Conservation (phyloP, 1,139 yeast species). For the Geotrichum cucujoidarum region DNA sequence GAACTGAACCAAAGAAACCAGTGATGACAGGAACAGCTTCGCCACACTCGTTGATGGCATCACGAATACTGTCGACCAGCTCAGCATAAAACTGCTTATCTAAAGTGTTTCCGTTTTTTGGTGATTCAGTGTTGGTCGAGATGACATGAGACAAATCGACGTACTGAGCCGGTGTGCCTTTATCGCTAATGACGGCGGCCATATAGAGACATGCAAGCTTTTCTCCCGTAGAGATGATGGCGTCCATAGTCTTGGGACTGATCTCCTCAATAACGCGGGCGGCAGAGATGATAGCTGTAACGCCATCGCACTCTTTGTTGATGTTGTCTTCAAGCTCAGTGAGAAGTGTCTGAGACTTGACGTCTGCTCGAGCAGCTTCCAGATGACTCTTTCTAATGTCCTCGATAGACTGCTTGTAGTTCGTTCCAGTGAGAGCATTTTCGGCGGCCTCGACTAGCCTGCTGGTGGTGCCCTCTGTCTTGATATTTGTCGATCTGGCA, state of each 20-base stretch:
- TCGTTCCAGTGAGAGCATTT: slow-evolving; percentile 35
- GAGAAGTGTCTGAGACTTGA: slow-evolving; percentile 45
- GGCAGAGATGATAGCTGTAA: slow-evolving; percentile 70
- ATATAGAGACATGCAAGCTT: slow-evolving; percentile 85
- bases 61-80: slow-evolving; percentile 51
- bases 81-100: slow-evolving; percentile 62
- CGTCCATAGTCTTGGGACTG: slow-evolving; percentile 79
- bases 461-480: slow-evolving; percentile 93
- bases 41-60: slow-evolving; percentile 45
- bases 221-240: slow-evolving; percentile 91
- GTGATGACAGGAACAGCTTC: slow-evolving; percentile 77
- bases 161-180: slow-evolving; percentile 69
- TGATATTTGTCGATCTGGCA: slow-evolving; percentile 86
- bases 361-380: slow-evolving; percentile 55
- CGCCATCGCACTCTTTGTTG: slow-evolving; percentile 58
- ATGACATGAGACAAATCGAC: slow-evolving; percentile 73
- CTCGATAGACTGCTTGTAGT: slow-evolving; percentile 51
- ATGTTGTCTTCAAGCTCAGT: slow-evolving; percentile 53
- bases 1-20: slow-evolving; percentile 90
- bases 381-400: slow-evolving; percentile 74
- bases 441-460: slow-evolving; percentile 75
- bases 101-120: slow-evolving; percentile 27
- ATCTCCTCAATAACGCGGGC: slow-evolving; percentile 90
- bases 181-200: slow-evolving; percentile 78
- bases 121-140: slow-evolving; percentile 5